Percentiles rank a stretch among this genome's conserved stretches.
phyloP scores from a whole-genome alignment of 345 rosid species.

The Rhodomyrtus tomentosa region DNA sequence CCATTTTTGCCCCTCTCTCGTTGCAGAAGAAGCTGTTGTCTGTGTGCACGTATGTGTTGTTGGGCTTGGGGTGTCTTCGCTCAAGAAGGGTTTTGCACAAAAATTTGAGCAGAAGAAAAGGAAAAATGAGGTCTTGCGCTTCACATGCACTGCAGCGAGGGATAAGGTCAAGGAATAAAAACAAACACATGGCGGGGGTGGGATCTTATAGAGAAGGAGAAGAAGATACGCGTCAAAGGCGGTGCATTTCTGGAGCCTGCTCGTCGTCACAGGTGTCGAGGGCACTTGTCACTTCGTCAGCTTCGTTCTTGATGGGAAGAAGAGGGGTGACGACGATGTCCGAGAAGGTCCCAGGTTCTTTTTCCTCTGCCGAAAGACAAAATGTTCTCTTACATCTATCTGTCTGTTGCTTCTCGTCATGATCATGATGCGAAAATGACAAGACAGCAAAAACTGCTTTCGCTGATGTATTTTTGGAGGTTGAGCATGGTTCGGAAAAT shows the following conservation, averaged over 20 bases:
- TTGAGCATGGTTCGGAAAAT: too few species aligned
- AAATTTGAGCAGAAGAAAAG: too few species aligned
- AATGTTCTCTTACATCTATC: not conserved
- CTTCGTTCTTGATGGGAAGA: not conserved
- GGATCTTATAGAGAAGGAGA: not conserved
- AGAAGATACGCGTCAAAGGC: not conserved
- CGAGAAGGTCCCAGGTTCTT: not conserved
- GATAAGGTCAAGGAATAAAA: not conserved
- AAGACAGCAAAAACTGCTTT: too few species aligned
- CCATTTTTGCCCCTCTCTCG: slow-evolving; percentile 15
- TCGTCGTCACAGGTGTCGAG: not conserved
- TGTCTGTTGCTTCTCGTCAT: not conserved
- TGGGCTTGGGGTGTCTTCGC: too few species aligned
- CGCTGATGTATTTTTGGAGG: not conserved
- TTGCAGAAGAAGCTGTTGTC: not conserved
- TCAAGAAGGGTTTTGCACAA: not conserved
- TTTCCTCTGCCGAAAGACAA: not conserved
- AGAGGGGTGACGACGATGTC: too few species aligned
- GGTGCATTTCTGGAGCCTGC: not conserved
- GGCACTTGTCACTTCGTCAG: not conserved
- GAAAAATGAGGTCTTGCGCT: not conserved
- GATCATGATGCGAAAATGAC: not conserved
- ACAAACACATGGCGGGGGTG: not conserved
- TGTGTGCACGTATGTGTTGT: not conserved
- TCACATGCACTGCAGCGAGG: not conserved